These are phyloP conservation scores for Candida nanaspora DNA, from an alignment of 805 yeast genomes.

Conservation along the genomic window DNA sequence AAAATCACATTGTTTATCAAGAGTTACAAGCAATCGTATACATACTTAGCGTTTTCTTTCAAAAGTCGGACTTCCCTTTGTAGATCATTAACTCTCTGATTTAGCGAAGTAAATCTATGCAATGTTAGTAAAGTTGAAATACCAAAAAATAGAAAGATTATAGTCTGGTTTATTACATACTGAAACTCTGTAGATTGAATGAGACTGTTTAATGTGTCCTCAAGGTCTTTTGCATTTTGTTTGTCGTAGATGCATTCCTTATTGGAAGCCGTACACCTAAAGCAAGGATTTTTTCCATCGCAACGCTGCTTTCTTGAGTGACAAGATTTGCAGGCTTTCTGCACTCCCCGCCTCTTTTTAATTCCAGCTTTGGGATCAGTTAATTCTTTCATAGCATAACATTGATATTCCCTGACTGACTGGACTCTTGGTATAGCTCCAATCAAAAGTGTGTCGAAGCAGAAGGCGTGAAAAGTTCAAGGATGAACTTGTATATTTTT, in stretches of 20 bases:
- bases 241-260: slow-evolving; percentile 4
- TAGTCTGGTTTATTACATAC: neutral
- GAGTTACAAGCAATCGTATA: neutral
- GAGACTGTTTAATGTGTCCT: neutral
- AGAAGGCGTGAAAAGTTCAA: too few species aligned
- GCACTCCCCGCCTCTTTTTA: neutral
- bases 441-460: too few species aligned
- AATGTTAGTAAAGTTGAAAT: too few species aligned
- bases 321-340: slow-evolving; percentile 4
- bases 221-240: neutral
- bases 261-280: slow-evolving; percentile 3
- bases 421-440: too few species aligned
- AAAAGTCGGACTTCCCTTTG: neutral
- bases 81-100: neutral
- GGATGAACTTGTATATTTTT: too few species aligned
- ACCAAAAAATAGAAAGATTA: too few species aligned
- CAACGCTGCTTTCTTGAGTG: slow-evolving; percentile 6
- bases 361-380: neutral
- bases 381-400: too few species aligned
- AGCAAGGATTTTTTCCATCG: slow-evolving; percentile 7
- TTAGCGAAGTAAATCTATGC: neutral
- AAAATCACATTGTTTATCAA: neutral
- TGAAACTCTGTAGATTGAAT: neutral
- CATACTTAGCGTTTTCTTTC: neutral
- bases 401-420: too few species aligned